Evolutionary conservation across 352 stramenopile species (phyloP), one percentile per base, ranked within the genome.

Genomic region (Pythium rishiriense): DNA sequence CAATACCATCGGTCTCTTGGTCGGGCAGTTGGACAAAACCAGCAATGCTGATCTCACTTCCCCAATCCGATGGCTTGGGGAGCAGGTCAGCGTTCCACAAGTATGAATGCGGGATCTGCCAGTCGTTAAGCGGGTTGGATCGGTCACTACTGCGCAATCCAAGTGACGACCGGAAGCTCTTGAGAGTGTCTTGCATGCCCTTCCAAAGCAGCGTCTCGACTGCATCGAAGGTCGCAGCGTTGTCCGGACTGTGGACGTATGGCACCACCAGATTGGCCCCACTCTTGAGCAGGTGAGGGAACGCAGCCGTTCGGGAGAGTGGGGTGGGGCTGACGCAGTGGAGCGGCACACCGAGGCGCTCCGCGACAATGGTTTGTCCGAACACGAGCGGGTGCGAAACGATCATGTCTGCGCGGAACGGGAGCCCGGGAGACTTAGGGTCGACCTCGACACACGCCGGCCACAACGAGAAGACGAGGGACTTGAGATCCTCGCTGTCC

Each of bases 391-490:
- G 82, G 50, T 91, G 76, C 17, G 80, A 75, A 46, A 93, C 80
- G 46, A 91, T 88, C n/a, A 72, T 73, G 41, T 93, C 84, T 0
- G 84, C 84, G 8, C 81, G 84, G 57, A 91, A 93, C 41, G 73
- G 46, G 15, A 73, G 60, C 0, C 76, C 74, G 14, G 79, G 75
- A 9, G 62, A 17, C 22, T 77, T 47, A 28, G 78, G 76, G 41
- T 88, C 79, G 6, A 73, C 72, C 2, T 78, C 70, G 22, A 85
- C 70, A 42, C 74, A 84, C 19, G 78, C 79, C 33, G 80, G 79
- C 76, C 75, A 90, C 0, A 93, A 46, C 21, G 78, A 88, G 31
- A 81, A 82, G 5, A 90, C 57, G 22, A 90, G 65, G n/a, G 76
- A 70, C 4, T 64, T 75, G 22, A 88, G 56, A 29, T 91, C 83